Evolutionary conservation across 148 eudicot genomes (phyloP).

Genomic region (Fagopyrum tataricum): DNA sequence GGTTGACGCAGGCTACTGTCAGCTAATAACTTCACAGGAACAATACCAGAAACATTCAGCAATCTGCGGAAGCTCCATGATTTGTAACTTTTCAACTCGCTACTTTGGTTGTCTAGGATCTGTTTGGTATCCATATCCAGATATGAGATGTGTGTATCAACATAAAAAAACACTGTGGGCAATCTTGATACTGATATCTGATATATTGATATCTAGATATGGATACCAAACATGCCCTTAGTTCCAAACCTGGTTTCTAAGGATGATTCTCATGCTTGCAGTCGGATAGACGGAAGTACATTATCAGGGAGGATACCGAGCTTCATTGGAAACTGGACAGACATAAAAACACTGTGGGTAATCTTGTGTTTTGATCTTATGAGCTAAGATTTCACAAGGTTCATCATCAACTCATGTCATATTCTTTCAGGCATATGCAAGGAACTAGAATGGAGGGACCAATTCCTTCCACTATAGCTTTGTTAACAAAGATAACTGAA

Average conservation of each 20-base stretch:
- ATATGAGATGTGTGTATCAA: no score
- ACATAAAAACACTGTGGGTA: slow-evolving; percentile 46
- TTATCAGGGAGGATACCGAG: slow-evolving; percentile 70
- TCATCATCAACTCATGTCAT: background rate
- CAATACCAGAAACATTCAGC: slow-evolving; percentile 51
- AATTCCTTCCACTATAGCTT: slow-evolving; percentile 50
- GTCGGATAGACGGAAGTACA: slow-evolving; percentile 60
- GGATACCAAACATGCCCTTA: no score
- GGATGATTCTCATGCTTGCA: slow-evolving; percentile 25
- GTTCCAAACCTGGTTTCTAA: background rate
- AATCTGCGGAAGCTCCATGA: slow-evolving; percentile 56
- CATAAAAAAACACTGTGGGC: no score
- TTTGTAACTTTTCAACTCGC: slow-evolving; percentile 37
- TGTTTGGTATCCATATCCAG: no score
- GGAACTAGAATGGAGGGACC: slow-evolving; percentile 82
- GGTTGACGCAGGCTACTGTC: slow-evolving; percentile 52
- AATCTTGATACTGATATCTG: no score
- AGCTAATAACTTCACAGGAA: slow-evolving; percentile 63
- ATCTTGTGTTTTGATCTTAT: background rate
- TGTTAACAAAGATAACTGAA: slow-evolving; percentile 31
- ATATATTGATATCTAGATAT: no score
- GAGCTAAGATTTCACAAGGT: background rate
- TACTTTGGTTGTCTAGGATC: background rate
- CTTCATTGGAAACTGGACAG: slow-evolving; percentile 62
- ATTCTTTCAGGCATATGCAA: slow-evolving; percentile 54